Conservation (phyloP, 805 yeast genomes). For the Hanseniaspora clermontiae region DNA sequence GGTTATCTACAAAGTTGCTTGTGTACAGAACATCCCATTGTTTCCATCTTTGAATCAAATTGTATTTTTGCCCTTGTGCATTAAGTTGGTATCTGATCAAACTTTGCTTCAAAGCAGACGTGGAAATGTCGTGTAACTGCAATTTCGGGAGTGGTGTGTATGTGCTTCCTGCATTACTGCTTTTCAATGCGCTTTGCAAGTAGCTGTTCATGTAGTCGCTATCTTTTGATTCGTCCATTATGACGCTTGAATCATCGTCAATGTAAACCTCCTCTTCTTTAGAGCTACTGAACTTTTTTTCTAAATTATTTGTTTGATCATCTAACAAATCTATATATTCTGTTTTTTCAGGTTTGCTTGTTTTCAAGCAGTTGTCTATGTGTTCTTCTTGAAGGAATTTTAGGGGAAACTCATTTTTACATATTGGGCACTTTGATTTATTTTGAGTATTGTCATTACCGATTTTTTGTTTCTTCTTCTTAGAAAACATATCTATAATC, state of each 20-base stretch:
- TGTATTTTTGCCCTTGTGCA: constrained; percentile 47
- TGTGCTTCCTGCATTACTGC: background rate
- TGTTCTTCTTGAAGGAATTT: constrained; percentile 46
- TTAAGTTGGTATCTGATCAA: constrained; percentile 44
- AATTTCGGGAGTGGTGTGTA: constrained; percentile 21
- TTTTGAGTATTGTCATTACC: constrained; percentile 10
- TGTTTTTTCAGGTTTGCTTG: background rate
- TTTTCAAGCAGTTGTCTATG: constrained; percentile 45
- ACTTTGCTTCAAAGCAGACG: constrained; percentile 46
- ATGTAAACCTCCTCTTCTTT: background rate
- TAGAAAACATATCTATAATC: constrained; percentile 14
- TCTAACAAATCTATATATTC: constrained; percentile 1
- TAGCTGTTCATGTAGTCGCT: constrained; percentile 8
- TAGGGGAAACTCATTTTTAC: constrained; percentile 43
- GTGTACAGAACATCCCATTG: constrained; percentile 71
- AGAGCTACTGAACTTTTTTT: no score
- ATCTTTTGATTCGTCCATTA: background rate
- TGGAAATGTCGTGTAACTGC: constrained; percentile 25
- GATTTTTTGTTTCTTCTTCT: background rate
- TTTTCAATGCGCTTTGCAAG: constrained; percentile 12
- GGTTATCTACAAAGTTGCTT: constrained; percentile 58
- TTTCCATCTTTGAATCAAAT: constrained; percentile 56
- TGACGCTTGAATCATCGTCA: background rate
- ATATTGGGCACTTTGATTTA: constrained; percentile 46
- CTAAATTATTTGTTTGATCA: background rate